phyloP scores from a whole-genome alignment of 371 early-diverging fungal genomes.

The Blakeslea trispora region DNA sequence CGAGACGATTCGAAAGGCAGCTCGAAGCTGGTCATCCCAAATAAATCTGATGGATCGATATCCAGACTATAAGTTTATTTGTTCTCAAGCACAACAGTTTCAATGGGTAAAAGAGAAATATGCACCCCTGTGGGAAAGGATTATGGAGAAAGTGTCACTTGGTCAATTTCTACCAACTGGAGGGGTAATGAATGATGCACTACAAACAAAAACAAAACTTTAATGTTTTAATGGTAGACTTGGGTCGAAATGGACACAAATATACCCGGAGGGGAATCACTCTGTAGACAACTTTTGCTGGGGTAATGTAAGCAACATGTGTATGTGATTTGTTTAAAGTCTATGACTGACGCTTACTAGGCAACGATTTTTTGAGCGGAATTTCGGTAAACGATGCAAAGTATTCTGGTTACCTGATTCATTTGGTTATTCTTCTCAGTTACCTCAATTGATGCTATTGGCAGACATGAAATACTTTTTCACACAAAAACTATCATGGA shows the following conservation, averaged over 20 bases:
- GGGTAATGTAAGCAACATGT: conserved; percentile 45
- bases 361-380: conserved; percentile 79
- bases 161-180: conserved; percentile 91
- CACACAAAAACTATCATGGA: conserved; percentile 96
- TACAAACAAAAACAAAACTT: too few relatives aligned
- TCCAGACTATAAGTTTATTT: conserved; percentile 86
- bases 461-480: conserved; percentile 89
- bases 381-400: conserved; percentile 75
- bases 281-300: conserved; percentile 90
- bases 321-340: neutral
- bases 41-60: conserved; percentile 76
- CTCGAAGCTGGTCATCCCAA: conserved; percentile 89
- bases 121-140: conserved; percentile 74
- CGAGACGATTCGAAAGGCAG: conserved; percentile 92
- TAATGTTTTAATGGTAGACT: too few relatives aligned
- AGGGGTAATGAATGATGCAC: conserved; percentile 44
- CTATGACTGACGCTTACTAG: conserved; percentile 28
- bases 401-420: conserved; percentile 96
- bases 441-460: conserved; percentile 81
- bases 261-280: conserved; percentile 90
- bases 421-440: conserved; percentile 59
- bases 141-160: conserved; percentile 61
- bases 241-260: conserved; percentile 99
- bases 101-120: conserved; percentile 87
- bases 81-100: conserved; percentile 93